phyloP scores from a whole-genome alignment of 2,329 filamentous ascomycete genomes.

The Cryoendolithus antarcticus region DNA sequence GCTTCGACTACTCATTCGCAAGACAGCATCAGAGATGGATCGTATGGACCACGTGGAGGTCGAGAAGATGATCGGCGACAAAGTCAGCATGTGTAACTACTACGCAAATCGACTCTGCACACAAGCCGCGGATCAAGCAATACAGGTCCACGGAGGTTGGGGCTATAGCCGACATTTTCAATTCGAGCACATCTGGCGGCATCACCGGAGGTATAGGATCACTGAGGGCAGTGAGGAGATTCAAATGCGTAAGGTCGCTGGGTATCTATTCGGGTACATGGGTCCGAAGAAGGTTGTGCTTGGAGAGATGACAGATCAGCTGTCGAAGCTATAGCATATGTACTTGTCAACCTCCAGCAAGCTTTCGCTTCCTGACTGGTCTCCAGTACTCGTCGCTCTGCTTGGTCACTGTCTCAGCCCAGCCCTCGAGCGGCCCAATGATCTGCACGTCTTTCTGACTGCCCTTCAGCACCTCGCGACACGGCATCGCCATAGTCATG shows the following conservation, averaged over 20 bases:
- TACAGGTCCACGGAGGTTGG: slow-evolving; percentile 49
- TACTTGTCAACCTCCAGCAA: slow-evolving; percentile 13
- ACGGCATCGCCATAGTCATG: slow-evolving; percentile 40
- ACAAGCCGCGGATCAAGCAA: slow-evolving; percentile 49
- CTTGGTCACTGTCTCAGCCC: slow-evolving; percentile 33
- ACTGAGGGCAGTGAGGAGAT: slow-evolving; percentile 55
- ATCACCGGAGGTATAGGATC: slow-evolving; percentile 51
- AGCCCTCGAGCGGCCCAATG: slow-evolving; percentile 34
- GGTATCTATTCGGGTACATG: slow-evolving; percentile 44
- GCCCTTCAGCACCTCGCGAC: slow-evolving; percentile 33
- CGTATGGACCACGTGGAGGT: slow-evolving; percentile 41
- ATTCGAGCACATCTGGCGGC: slow-evolving; percentile 55
- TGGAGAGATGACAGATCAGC: too few species aligned
- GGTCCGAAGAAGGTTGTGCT: slow-evolving; percentile 28
- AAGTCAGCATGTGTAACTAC: slow-evolving; percentile 55
- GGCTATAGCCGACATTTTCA: slow-evolving; percentile 47
- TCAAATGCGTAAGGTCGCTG: slow-evolving; percentile 53
- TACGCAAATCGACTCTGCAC: slow-evolving; percentile 50
- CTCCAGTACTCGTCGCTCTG: slow-evolving; percentile 37
- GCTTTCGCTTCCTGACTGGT: neutral
- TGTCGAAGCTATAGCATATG: too few species aligned
- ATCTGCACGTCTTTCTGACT: slow-evolving; percentile 40
- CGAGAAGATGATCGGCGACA: slow-evolving; percentile 46
- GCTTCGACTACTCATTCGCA: slow-evolving; percentile 47
- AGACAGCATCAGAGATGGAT: slow-evolving; percentile 52